Evolutionary conservation across 108 stramenopile species (phyloP), one percentile per base, ranked within the genome.

Genomic region (Cyclotella kingstonii): DNA sequence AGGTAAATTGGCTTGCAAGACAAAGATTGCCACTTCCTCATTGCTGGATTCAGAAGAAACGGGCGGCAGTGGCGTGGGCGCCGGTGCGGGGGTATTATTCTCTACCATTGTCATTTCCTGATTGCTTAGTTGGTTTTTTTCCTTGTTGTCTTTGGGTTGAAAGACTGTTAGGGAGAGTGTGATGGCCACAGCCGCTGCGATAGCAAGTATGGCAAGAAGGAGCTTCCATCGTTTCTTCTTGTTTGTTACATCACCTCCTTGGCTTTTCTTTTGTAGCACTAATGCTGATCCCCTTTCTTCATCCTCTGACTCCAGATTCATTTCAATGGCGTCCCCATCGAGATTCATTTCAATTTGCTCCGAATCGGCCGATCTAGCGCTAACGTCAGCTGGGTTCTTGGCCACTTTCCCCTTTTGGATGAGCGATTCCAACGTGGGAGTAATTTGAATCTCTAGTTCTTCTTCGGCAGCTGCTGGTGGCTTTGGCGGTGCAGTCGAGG

Each of bases 381-480:
- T n/a, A n/a, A n/a, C n/a, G n/a, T n/a, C n/a, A n/a, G n/a, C n/a
- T n/a, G n/a, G 22, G 1, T 17, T 35, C 54, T 18, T 28, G 45
- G 45, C 10, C 7, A 17, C 9, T 31, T 2, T 31, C 33, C 10
- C 9, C 53, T 7, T 38, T 14, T 3, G 54, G 19, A 33, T 46
- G 38, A 56, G 33, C 0, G 55, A 55, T 36, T 52, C 50, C 5
- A 69, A 50, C 14, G 38, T 29, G 23, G 69, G 69, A 10, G 69
- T 70, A 52, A 54, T 54, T 61, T 61, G 69, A 10, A 70, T 70
- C 34, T 70, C 69, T 21, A 70, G 40, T 29, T 60, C 69, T 29
- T 70, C 69, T 31, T 49, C 54, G 12, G 60, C 45, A 5, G 43
- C 18, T n/a, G n/a, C n/a, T n/a, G n/a, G n/a, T n/a, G 44, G 69